These are phyloP conservation scores for Pascua sp. DNA, from an alignment of 1,284 basidiomycete genomes.

Conservation along the genomic window DNA sequence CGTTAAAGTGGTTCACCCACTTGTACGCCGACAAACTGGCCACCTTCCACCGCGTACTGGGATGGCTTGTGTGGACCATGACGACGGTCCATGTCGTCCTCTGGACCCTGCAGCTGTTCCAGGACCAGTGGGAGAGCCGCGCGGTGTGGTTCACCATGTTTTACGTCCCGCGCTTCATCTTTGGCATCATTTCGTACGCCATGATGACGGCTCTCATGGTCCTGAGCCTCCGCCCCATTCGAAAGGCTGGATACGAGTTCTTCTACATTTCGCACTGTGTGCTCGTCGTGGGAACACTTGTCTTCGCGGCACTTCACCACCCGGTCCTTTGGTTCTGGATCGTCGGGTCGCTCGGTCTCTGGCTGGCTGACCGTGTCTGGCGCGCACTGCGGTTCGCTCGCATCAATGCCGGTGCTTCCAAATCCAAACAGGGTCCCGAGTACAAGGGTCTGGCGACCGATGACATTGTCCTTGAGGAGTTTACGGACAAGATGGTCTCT, in stretches of 20 bases:
- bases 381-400: constrained; percentile 62
- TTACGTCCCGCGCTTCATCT: constrained; percentile 67
- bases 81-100: constrained; percentile 65
- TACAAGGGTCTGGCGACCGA: constrained; percentile 5
- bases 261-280: constrained; percentile 73
- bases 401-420: constrained; percentile 57
- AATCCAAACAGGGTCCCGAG: background rate
- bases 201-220: constrained; percentile 65
- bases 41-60: constrained; percentile 68
- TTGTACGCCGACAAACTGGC: constrained; percentile 73
- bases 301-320: constrained; percentile 65
- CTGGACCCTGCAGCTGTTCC: constrained; percentile 70
- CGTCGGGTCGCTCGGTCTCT: constrained; percentile 62
- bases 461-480: constrained; percentile 14
- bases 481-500: constrained; percentile 16
- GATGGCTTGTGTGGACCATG: constrained; percentile 69
- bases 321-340: constrained; percentile 60
- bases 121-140: constrained; percentile 47
- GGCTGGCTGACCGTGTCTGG: constrained; percentile 64
- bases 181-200: constrained; percentile 68
- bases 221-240: constrained; percentile 62
- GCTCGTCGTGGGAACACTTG: constrained; percentile 62
- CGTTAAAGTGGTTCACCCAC: constrained; percentile 65
- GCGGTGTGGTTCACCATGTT: constrained; percentile 63
- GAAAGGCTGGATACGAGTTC: constrained; percentile 66